These are phyloP conservation scores for Zasmidium cellare DNA, from an alignment of 2,329 filamentous ascomycete genomes.

Conservation along the genomic window DNA sequence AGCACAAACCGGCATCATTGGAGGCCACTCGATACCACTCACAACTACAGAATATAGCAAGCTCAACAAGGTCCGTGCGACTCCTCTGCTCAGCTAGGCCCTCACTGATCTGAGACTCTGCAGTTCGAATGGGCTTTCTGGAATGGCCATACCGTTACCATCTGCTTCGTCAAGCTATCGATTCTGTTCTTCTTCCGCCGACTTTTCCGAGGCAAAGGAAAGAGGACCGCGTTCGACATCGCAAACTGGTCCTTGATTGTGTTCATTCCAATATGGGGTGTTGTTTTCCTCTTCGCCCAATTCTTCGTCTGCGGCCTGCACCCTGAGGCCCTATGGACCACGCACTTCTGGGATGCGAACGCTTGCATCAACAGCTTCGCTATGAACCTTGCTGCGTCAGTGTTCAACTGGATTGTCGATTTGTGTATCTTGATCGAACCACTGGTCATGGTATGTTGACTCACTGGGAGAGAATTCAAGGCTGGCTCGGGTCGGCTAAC, in stretches of 20 bases:
- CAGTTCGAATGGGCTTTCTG: slow-evolving; percentile 20
- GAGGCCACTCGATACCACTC: slow-evolving; percentile 11
- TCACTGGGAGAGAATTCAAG: no score
- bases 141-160: slow-evolving; percentile 17
- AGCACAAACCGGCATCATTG: slow-evolving; percentile 13
- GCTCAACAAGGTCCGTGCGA: slow-evolving; percentile 7
- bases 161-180: slow-evolving; percentile 18
- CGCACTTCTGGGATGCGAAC: slow-evolving; percentile 9
- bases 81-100: no score
- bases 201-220: slow-evolving; percentile 9
- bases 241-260: slow-evolving; percentile 17
- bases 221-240: slow-evolving; percentile 13
- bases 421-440: slow-evolving; percentile 13
- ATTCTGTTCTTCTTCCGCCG: slow-evolving; percentile 19
- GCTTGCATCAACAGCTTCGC: slow-evolving; percentile 14
- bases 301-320: slow-evolving; percentile 15
- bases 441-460: slow-evolving; percentile 13
- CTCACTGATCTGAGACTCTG: no score
- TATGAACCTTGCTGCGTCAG: slow-evolving; percentile 5
- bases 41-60: background rate
- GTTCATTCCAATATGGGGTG: slow-evolving; percentile 10
- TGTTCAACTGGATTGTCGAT: slow-evolving; percentile 12
- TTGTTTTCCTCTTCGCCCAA: slow-evolving; percentile 12
- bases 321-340: slow-evolving; percentile 13
- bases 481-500: background rate